Base-by-base conservation (phyloP, 2,329 filamentous ascomycete species). In the Pezicula radicicola region DNA sequence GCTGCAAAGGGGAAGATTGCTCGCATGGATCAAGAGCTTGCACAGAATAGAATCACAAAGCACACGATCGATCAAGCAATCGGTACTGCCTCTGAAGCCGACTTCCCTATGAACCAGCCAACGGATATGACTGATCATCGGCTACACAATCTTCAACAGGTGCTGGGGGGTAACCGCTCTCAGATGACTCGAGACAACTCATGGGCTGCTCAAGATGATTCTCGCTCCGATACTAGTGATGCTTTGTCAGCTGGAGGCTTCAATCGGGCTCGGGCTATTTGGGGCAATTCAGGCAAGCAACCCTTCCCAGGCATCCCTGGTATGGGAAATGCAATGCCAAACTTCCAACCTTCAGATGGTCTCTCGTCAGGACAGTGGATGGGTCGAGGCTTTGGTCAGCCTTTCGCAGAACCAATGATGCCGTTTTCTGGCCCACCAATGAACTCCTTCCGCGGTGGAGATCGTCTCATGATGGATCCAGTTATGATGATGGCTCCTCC, bases 21-120 rank as follows among this genome's bases (percentile, higher is more conserved):
- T 43, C 84, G 81, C 51, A 83, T 91, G 65, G 86, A 88, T 52
- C 79, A 88, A 49, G 85, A 91, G 70, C 76, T 90, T 54, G 77
- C 83, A 37, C 82, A 88, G 57, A 83, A 77, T 21, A 83, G 83
- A 28, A 78, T 83, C 51, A 74, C 75, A 33, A 83, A 81, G 61
- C 74, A 80, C 49, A 86, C 82, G 10, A 71, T 80, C 50, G 80
- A 83, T 45, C 79, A 81, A 59, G 70, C 67, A 8, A 72, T 80
- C 49, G 75, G 77, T n/a, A 70, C 74, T 54, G 69, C 72, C 5
- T 73, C 73, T 6, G 78, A 78, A 48, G 64, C 68, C 21, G 74
- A 76, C 42, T 68, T 62, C 39, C 52, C 59, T 68, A 58, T 64
- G 45, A 59, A 51, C 21, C 54, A 52, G 12, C 56, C 57, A 41